phyloP scores from a whole-genome alignment of 2,329 filamentous ascomycete species.

The Setomelanomma holmii region DNA sequence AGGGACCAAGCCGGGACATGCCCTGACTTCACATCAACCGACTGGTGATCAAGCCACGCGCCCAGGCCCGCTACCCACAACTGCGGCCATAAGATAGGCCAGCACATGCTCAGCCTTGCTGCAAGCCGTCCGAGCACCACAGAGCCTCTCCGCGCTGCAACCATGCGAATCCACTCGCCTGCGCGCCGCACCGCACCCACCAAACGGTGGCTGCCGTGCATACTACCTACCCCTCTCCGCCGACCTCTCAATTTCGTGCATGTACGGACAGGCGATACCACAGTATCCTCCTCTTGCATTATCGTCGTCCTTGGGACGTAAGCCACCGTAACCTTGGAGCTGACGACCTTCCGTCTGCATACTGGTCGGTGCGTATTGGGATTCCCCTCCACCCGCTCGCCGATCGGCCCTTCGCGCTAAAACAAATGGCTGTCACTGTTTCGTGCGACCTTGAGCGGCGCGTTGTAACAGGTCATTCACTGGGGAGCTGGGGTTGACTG shows the following conservation, averaged over 20 bases:
- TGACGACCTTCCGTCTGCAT: slow-evolving; percentile 19
- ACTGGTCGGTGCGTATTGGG: slow-evolving; percentile 7
- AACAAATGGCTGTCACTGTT: slow-evolving; percentile 46
- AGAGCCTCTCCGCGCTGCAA: slow-evolving; percentile 31
- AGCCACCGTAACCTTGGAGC: slow-evolving; percentile 10
- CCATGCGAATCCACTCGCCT: slow-evolving; percentile 15
- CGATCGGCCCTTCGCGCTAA: slow-evolving; percentile 32
- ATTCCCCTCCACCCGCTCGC: slow-evolving; percentile 24
- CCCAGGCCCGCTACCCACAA: slow-evolving; percentile 16
- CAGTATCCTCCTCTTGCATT: slow-evolving; percentile 8
- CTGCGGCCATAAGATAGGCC: slow-evolving; percentile 29
- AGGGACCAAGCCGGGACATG: slow-evolving; percentile 16
- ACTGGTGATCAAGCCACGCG: slow-evolving; percentile 26
- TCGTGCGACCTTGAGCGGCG: slow-evolving; percentile 24
- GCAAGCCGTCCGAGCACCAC: slow-evolving; percentile 20
- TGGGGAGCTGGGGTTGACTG: slow-evolving; percentile 13
- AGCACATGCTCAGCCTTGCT: slow-evolving; percentile 37
- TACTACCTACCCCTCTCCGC: slow-evolving; percentile 37
- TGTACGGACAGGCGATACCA: slow-evolving; percentile 7
- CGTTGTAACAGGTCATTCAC: slow-evolving; percentile 12
- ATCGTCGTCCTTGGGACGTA: background rate
- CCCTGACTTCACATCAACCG: slow-evolving; percentile 12
- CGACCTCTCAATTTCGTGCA: background rate
- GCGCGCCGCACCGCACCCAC: slow-evolving; percentile 11
- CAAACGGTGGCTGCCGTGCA: slow-evolving; percentile 26